Evolutionary conservation across 495 filamentous ascomycete species (phyloP), one percentile per base, ranked within the genome.

Genomic region (Cercophora samala): DNA sequence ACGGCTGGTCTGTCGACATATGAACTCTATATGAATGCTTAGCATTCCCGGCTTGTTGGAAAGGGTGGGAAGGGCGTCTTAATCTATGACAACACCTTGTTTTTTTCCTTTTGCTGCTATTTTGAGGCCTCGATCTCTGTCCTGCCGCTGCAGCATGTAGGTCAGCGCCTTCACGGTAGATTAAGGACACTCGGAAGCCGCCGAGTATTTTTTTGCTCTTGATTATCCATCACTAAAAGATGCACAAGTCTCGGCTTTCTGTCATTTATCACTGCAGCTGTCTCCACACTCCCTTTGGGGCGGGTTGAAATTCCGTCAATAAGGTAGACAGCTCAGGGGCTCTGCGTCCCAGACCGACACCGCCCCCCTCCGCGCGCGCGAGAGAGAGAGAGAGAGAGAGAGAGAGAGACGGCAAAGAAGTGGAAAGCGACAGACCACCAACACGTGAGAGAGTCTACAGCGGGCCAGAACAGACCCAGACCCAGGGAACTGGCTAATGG

Each of bases 101-200:
- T 62, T 62, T 62, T 26, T 13, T 19, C 22, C 58, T 22, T 18
- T 24, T 32, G 58, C 17, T 60, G 22, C 58, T 62, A 62, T 62
- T 62, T 62, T 62, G 9, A 42, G 60, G 6, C n/a, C 8, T 46
- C n/a, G 11, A 25, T 46, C 53, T 56, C 53, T 23, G 6, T 9
- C 53, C 8, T 56, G n/a, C 53, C 53, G 53, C 53, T 9, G 53
- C n/a, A 19, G n/a, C 6, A 19, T 19, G 6, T 23, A 9, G n/a
- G 53, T 56, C 53, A 56, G 53, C 37, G 13, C 37, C 37, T 46
- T 46, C 15, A 18, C 53, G 21, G 1, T 23, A 56, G 4, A 56
- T 56, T 56, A 21, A 21, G 3, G 15, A 46, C 53, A 21, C 17
- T 8, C n/a, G 53, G 22, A 56, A 56, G 19, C 53, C 53, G 53